Percentiles rank a stretch among this genome's conserved stretches.
phyloP scores from a whole-genome alignment of 768 basidiomycete genomes.

The Mycena vitilis region DNA sequence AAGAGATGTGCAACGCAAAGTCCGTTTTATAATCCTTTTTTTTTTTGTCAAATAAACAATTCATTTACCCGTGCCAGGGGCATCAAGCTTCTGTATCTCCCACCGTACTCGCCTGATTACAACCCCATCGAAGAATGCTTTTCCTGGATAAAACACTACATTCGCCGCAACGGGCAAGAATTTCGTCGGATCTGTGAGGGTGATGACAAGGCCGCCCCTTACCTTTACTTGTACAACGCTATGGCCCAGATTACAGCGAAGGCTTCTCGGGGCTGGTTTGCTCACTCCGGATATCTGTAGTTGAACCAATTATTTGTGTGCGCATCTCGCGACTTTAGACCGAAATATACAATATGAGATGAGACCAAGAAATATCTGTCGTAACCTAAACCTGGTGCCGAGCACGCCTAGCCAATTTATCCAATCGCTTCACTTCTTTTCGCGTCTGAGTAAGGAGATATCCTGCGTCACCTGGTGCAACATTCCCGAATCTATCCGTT shows the following conservation, averaged over 20 bases:
- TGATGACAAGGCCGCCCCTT: slow-evolving; percentile 1
- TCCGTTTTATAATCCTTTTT: not conserved
- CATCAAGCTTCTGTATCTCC: slow-evolving; percentile 1
- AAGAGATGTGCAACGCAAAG: slow-evolving; percentile 20
- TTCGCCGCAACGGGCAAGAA: slow-evolving; percentile 5
- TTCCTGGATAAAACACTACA: slow-evolving; percentile 1
- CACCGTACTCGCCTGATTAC: not conserved
- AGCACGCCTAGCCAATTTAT: not conserved
- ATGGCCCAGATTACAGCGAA: not conserved
- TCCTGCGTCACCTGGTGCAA: slow-evolving; percentile 14
- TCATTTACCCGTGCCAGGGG: not conserved
- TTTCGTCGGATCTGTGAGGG: slow-evolving; percentile 4
- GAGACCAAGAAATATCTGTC: not conserved
- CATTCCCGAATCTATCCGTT: slow-evolving; percentile 8
- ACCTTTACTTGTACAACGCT: not conserved
- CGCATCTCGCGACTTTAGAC: not conserved
- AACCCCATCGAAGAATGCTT: slow-evolving; percentile 41
- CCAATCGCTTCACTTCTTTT: slow-evolving; percentile 15
- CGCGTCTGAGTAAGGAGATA: slow-evolving; percentile 12
- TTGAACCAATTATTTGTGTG: not conserved
- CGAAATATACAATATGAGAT: not conserved
- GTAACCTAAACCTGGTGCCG: no score
- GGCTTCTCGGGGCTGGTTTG: slow-evolving; percentile 4
- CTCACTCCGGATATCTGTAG: slow-evolving; percentile 6
- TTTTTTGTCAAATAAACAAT: no score